phyloP scores from a whole-genome alignment of 164 flowering plant species.

The Tetracentron sinense region DNA sequence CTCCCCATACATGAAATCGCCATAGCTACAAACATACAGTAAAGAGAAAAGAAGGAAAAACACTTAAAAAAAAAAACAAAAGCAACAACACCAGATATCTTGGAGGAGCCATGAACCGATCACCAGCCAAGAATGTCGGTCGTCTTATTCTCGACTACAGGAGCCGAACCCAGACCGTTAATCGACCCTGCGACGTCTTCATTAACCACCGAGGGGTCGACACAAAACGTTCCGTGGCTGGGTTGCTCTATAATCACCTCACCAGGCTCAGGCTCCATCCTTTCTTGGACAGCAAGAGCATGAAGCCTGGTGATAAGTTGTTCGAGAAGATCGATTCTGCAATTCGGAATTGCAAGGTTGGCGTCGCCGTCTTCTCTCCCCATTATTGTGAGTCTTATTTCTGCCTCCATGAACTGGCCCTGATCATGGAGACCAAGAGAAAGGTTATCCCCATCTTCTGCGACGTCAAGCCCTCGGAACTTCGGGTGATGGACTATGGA shows the following conservation, averaged over 20 bases:
- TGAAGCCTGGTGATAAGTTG: conserved; percentile 65
- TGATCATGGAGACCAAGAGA: conserved; percentile 49
- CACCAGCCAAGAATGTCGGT: background rate
- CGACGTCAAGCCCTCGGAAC: conserved; percentile 64
- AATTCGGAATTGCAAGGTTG: conserved; percentile 36
- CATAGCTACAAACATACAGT: too few relatives aligned
- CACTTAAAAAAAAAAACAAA: too few relatives aligned
- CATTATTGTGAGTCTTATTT: conserved; percentile 55
- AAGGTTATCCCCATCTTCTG: conserved; percentile 55
- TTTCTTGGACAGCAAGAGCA: conserved; percentile 55
- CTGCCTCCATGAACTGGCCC: conserved; percentile 60
- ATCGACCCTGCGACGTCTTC: conserved; percentile 47
- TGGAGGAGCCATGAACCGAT: background rate
- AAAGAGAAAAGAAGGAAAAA: too few relatives aligned
- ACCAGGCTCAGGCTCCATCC: conserved; percentile 24
- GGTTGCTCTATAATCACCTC: conserved; percentile 43
- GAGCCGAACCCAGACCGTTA: background rate
- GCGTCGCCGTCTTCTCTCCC: conserved; percentile 61
- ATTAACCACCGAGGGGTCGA: conserved; percentile 59
- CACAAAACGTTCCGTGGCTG: conserved; percentile 48
- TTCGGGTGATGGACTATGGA: conserved; percentile 27
- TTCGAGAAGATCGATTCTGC: conserved; percentile 40
- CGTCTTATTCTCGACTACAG: background rate
- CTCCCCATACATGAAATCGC: too few relatives aligned
- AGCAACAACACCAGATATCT: too few relatives aligned